Base-by-base conservation (phyloP, 768 basidiomycete species). In the Psilocybe cubensis region DNA sequence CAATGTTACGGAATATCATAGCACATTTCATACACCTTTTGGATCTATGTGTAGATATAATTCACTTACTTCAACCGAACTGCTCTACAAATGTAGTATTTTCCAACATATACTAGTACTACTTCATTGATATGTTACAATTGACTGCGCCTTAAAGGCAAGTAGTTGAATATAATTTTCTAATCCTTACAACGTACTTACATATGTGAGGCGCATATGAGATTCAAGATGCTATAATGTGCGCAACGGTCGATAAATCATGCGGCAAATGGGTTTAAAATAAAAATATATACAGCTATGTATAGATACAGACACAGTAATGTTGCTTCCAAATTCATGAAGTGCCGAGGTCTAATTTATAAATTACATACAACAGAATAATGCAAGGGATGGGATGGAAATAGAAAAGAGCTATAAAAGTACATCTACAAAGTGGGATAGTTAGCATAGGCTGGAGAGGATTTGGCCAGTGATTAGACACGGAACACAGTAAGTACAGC, bases 401-500 rank as follows among this genome's bases (percentile, higher is more conserved):
- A 14, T 25, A 27, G 23, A 25, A 25, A 1, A 17, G 27, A n/a
- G 23, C 23, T 23, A 14, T 44, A 11, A 44, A 21, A 21, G 42
- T 27, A 27, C 17, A 29, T 48, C 27, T 48, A 31, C 7, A 48
- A n/a, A 29, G n/a, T 27, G 20, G 11, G 14, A 33, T 18, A 7
- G 35, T 20, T 18, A n/a, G 21, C 17, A 35, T 25, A 14, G 10
- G 14, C 12, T 51, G 23, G 31, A 52, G 23, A 57, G 14, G 29
- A 18, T 21, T 17, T 24, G 41, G 28, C 33, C 27, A 25, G 17
- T 17, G 27, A 58, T 68, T 54, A 69, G 17, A 70, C 60, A 20
- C 86, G 81, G 27, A 65, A 61, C 46, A 93, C 85, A 4, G 88
- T 93, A 40, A 94, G 75, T 27, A 94, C 74, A n/a, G 93, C 92